Evolutionary conservation across 495 filamentous ascomycete genomes (phyloP), one percentile per base, ranked within the genome.

Genomic region (Pyrenula massariospora): DNA sequence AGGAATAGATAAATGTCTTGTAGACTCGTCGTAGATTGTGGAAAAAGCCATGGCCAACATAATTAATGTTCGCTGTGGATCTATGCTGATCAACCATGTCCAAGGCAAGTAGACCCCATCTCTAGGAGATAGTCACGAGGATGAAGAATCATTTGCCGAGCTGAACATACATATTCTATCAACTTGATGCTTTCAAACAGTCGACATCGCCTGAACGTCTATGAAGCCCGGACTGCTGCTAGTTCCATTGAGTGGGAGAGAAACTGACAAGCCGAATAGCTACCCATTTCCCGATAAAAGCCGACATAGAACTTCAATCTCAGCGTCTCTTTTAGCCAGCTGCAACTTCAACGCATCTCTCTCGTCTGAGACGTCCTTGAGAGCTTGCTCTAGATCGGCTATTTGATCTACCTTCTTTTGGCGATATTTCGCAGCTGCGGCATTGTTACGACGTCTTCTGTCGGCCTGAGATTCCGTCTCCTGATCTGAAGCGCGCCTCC

Each of bases 361-460:
- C 66, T 83, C 84, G 53, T 73, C 64, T 60, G 78, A 77, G 22
- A 85, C 66, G 50, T 75, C 73, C 54, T 80, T 78, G 55, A 88
- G 72, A 59, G 79, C 78, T 2, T 68, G 69, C 65, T 88, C 82
- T 21, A 91, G 72, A 57, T 77, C 76, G 58, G 77, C 73, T 65
- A 89, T 75, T 60, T 79, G 78, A 60, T 85, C 83, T 24, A 88
- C 76, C 50, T 84, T 80, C 57, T 80, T 83, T 70, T 88, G 79
- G 22, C 87, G 80, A 67, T 86, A 91, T 56, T 84, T 79, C 55
- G 85, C 80, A 54, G 85, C 83, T 2, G 84, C 82, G 50, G 87
- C 69, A 53, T 85, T 86, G 65, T 90, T 87, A 42, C 82, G 77
- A 52, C 77, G 75, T 20, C 84, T 83, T 64, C 85, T 86, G 54